Conservation (phyloP, 805 yeast species). For the Jamesozyma piceae region DNA sequence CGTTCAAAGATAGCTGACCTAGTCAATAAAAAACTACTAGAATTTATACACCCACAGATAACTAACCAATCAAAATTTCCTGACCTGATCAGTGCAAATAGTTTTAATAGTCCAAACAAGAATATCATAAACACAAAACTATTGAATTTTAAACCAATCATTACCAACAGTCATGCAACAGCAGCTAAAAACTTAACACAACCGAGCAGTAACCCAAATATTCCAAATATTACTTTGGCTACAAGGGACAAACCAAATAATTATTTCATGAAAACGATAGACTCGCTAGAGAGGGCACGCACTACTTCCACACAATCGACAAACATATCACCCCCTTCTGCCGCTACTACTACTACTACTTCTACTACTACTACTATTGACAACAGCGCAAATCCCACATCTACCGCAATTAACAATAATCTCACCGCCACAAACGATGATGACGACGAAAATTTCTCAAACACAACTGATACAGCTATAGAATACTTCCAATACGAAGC, state of each 20-base stretch:
- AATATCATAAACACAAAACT: not conserved
- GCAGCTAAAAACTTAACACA: not conserved
- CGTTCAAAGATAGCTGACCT: constrained; percentile 57
- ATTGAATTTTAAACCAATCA: not conserved
- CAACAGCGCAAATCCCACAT: too few species aligned
- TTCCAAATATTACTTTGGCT: not conserved
- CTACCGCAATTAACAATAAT: too few species aligned
- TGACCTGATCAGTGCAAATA: constrained; percentile 6
- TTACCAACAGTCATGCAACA: not conserved
- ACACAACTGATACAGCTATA: not conserved
- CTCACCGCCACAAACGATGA: not conserved
- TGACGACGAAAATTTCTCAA: not conserved
- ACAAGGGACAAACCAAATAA: not conserved
- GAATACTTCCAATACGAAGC: constrained; percentile 20
- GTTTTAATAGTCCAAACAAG: not conserved
- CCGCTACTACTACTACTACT: too few species aligned
- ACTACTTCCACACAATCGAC: not conserved
- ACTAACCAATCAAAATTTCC: constrained; percentile 12
- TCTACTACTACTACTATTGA: too few species aligned
- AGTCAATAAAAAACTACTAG: constrained; percentile 46
- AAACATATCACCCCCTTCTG: not conserved
- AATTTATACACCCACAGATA: constrained; percentile 19
- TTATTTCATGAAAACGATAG: not conserved
- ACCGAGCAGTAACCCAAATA: not conserved
- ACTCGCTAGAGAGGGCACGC: not conserved